These are phyloP conservation scores for Auriscalpium vulgare DNA, from an alignment of 768 basidiomycete genomes.

Conservation along the genomic window DNA sequence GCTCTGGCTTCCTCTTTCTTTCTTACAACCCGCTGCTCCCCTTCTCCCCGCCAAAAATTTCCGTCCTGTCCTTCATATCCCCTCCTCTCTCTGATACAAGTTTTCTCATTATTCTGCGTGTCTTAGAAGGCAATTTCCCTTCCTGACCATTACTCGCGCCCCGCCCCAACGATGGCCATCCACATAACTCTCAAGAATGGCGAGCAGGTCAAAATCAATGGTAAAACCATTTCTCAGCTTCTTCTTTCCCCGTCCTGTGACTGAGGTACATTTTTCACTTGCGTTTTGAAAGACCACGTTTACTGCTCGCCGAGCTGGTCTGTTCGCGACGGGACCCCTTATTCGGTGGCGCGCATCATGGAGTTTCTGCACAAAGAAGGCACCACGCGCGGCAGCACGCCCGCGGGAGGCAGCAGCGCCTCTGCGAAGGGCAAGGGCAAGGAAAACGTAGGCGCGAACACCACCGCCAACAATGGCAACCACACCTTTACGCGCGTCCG, in stretches of 20 bases:
- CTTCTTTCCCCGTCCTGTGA: conserved; percentile 1
- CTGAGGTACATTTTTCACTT: conserved; percentile 20
- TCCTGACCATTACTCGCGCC: conserved; percentile 17
- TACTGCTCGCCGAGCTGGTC: conserved; percentile 94
- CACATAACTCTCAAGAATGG: conserved; percentile 64
- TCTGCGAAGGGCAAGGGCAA: conserved; percentile 48
- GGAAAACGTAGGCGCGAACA: conserved; percentile 29
- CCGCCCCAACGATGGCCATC: conserved; percentile 34
- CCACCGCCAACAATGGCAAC: conserved; percentile 22
- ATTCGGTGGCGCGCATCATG: conserved; percentile 94
- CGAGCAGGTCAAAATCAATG: conserved; percentile 80
- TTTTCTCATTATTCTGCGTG: background rate
- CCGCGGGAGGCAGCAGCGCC: background rate
- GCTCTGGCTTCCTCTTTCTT: conserved; percentile 5
- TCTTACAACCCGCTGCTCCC: conserved; percentile 4
- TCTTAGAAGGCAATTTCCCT: conserved; percentile 4
- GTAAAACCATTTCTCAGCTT: conserved; percentile 36
- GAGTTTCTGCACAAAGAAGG: conserved; percentile 85
- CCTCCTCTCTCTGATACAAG: background rate
- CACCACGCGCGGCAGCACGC: conserved; percentile 27
- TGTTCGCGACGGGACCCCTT: conserved; percentile 88
- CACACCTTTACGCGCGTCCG: conserved; percentile 70
- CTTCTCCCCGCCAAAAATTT: conserved; percentile 4
- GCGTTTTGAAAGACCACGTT: conserved; percentile 70
- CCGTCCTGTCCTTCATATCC: background rate